A percentile compares a stretch with the other conserved stretches of the same genome.
Conservation (phyloP, 805 yeast genomes). For the Yarrowia bubula region DNA sequence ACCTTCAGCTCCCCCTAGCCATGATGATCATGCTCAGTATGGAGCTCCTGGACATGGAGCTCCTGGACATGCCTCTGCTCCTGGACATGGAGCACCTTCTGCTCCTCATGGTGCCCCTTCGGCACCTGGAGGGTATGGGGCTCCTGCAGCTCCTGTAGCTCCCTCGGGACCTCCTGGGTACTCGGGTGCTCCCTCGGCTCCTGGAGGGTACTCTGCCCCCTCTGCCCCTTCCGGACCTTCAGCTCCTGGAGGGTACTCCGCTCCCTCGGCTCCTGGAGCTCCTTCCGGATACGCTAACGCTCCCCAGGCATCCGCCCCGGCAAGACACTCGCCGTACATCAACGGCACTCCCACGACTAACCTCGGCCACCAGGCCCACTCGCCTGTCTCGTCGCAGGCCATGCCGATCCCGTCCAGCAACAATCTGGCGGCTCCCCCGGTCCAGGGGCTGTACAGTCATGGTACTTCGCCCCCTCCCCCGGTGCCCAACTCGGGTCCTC, state of each 20-base stretch:
- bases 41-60: background rate
- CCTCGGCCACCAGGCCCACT: background rate
- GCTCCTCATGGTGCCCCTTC: background rate
- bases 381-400: conserved; percentile 14
- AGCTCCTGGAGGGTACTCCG: background rate
- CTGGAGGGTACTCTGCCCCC: too few species aligned
- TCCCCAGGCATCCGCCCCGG: too few species aligned
- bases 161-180: background rate
- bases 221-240: background rate
- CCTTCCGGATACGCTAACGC: too few species aligned
- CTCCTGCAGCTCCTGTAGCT: background rate
- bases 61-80: background rate
- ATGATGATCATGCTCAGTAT: too few species aligned
- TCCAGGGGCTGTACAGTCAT: background rate
- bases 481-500: conserved; percentile 13
- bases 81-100: background rate
- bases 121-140: background rate
- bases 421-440: background rate
- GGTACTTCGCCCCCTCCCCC: conserved; percentile 25
- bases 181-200: background rate
- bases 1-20: too few species aligned
- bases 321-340: conserved; percentile 24
- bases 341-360: conserved; percentile 19
- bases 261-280: conserved; percentile 1
- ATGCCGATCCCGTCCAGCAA: background rate